Evolutionary conservation across 2,329 filamentous ascomycete genomes (phyloP), one percentile per base, ranked within the genome.

Genomic region (Ophiosphaerella herpotricha): DNA sequence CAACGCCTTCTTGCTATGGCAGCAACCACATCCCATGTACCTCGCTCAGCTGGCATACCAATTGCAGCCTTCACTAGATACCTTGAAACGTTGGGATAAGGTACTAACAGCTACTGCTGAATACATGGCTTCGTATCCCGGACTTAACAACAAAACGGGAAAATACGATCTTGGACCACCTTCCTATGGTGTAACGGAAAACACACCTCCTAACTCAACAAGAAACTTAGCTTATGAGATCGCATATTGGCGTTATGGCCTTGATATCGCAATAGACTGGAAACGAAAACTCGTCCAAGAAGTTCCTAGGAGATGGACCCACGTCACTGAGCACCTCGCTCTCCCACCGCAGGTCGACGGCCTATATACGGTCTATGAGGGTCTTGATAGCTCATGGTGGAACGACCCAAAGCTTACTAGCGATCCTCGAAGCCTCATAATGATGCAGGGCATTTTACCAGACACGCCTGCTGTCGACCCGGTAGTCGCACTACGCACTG

Each of bases 1-100:
- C 59, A 85, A 85, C 58, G 78, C 78, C 2, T 66, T 85, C 2
- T 72, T 86, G 1, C 78, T 85, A 48, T 85, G 83, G 83, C 83
- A 85, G 55, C 82, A 65, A 21, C 82, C 82, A 9, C 83, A 85
- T 61, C 74, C 78, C 0, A 79, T 85, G 71, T 82, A 82, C 59
- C 80, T 85, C 53, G 83, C 82, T 0, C 81, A 84, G 61, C 59
- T 78, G 1, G 78, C 81, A 58, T 84, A 79, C 58, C 74, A 78
- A 36, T 72, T 74, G 0, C 74, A 70, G 29, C 76, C 78, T 1
- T 73, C 68, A 11, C 48, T 64, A 5, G 63, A 71, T 1, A 81
- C 77, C 0, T 62, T 85, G 7, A 45, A 63, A 39, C 74, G 74
- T 21, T 85, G 83, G 83, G 78, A 85, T 46, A 66, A 62, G 0